Base-by-base conservation (phyloP, 2,329 filamentous ascomycete genomes). In the Botryosphaeria agaves region DNA sequence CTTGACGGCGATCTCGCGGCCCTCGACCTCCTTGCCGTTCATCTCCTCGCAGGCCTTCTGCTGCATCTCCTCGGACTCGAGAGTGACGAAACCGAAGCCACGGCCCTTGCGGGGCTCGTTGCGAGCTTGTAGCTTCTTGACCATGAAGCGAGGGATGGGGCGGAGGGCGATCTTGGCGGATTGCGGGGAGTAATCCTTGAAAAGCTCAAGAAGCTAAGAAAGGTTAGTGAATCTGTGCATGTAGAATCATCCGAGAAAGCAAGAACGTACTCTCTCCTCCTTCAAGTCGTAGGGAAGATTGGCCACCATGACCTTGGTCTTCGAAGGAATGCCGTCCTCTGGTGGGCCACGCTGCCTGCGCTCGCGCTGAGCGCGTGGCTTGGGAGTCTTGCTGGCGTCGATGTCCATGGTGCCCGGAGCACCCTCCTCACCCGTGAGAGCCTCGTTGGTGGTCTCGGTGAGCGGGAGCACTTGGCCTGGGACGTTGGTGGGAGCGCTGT, bases 291-390 rank as follows among this genome's bases (percentile, higher is more conserved):
- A 98, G 31, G 89, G 89, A 39, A 98, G 74, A 69, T 98, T 98
- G 52, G 89, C 89, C 51, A 98, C 89, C 89, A 98, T 98, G 62
- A 98, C 83, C 79, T 98, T 98, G 61, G 81, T 95, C 77, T 94
- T 94, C 61, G 87, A 95, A 42, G 89, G 78, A 51, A 98, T 82
- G 45, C 89, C 89, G 55, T 98, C 87, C 59, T 92, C 87, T 36
- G 89, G 89, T 41, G 89, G 89, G 40, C 89, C 89, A 57, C 89
- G 85, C 72, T 94, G 73, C 63, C 73, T 75, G 55, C 69, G 71
- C 45, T 67, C 61, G 46, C 65, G 65, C 37, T 55, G 61, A 43
- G 57, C 59, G 45, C 60, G 62, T 40, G 59, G 47, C 48, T 53
- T 53, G 40, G 52, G 48, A 35, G 45, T 39, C 51, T 60, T 59